Conservation (phyloP, 257 asterid genomes). For the Solanum neorickii region DNA sequence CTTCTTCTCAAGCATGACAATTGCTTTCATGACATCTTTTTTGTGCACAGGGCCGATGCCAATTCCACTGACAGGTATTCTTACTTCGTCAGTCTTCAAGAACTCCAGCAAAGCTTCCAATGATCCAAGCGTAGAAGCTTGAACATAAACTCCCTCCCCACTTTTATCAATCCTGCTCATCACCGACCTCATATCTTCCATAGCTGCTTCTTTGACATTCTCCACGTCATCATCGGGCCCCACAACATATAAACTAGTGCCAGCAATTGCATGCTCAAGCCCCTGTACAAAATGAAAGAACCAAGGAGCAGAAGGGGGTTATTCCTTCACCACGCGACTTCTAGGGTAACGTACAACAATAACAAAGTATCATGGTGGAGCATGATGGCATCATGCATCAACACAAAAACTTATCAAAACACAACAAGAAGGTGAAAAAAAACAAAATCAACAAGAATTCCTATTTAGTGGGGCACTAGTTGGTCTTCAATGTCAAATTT, state of each 20-base stretch:
- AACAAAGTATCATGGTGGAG: background rate
- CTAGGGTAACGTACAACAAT: background rate
- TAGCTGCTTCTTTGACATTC: constrained; percentile 64
- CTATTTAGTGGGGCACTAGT: background rate
- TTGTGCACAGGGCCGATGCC: constrained; percentile 93
- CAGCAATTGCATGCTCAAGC: constrained; percentile 98
- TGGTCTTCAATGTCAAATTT: background rate
- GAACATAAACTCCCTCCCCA: constrained; percentile 95
- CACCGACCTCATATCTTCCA: constrained; percentile 93
- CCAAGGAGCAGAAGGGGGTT: background rate
- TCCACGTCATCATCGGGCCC: constrained; percentile 82
- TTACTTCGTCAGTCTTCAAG: constrained; percentile 83
- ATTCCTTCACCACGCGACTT: background rate
- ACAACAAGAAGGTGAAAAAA: background rate
- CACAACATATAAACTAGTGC: constrained; percentile 82
- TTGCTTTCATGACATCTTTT: constrained; percentile 95
- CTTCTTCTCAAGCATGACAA: constrained; percentile 98
- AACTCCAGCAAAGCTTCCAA: constrained; percentile 92
- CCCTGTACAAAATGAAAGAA: constrained; percentile 39
- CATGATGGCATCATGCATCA: background rate
- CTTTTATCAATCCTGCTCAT: constrained; percentile 89
- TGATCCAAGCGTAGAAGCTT: constrained; percentile 96
- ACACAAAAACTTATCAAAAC: background rate
- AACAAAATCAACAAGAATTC: background rate
- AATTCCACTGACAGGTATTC: constrained; percentile 93